Evolutionary conservation across 2,329 filamentous ascomycete species (phyloP).

Genomic region (Apiospora koreana): DNA sequence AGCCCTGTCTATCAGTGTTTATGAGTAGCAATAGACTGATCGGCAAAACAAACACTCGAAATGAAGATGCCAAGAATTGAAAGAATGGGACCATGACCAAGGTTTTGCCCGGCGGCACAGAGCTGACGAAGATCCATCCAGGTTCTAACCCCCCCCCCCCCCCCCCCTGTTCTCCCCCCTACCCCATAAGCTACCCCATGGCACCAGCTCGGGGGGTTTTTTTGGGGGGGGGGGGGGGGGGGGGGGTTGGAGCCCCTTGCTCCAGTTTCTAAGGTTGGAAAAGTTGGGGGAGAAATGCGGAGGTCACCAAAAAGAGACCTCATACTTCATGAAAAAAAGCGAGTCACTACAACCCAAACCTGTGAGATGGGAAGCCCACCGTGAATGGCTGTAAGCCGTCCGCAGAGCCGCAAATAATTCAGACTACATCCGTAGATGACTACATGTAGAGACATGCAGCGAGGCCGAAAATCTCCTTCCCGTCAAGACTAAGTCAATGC

Average conservation of each 20-base stretch:
- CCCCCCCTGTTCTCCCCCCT: not conserved
- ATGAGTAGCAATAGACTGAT: not conserved
- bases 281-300: not conserved
- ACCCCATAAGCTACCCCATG: constrained; percentile 6
- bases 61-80: not conserved
- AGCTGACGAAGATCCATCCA: constrained; percentile 8
- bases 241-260: not conserved
- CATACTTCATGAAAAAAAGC: not conserved
- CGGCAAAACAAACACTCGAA: constrained; percentile 9
- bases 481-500: not conserved
- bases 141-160: not conserved
- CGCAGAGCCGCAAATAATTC: constrained; percentile 3
- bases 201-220: not conserved
- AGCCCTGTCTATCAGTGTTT: not conserved
- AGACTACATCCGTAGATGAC: not conserved
- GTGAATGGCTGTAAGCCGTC: not conserved
- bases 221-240: no score
- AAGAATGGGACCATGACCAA: not conserved
- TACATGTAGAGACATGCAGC: not conserved
- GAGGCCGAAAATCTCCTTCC: not conserved
- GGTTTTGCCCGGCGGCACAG: not conserved
- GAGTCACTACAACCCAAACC: not conserved
- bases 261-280: constrained; percentile 8
- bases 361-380: not conserved
- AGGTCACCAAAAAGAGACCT: not conserved